phyloP scores from a whole-genome alignment of 495 filamentous ascomycete genomes.

The Hypoxylon lenormandii region DNA sequence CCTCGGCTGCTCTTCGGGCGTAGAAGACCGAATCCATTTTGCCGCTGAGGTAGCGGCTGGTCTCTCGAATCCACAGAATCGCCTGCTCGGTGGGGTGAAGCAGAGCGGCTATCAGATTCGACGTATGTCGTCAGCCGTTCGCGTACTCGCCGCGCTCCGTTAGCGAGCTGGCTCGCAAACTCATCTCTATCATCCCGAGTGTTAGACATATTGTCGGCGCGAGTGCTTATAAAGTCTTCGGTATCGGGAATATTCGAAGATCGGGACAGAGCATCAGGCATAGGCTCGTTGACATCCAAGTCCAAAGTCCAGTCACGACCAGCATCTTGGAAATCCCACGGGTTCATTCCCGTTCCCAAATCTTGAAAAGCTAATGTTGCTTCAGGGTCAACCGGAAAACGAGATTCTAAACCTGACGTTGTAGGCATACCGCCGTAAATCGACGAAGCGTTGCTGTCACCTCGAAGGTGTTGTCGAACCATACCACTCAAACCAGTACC shows the following conservation, averaged over 20 bases:
- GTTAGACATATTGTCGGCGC: slow-evolving; percentile 60
- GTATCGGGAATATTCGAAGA: slow-evolving; percentile 53
- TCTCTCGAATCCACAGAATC: slow-evolving; percentile 54
- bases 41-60: slow-evolving; percentile 55
- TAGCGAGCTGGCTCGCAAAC: slow-evolving; percentile 82
- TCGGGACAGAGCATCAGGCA: slow-evolving; percentile 43
- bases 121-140: slow-evolving; percentile 81
- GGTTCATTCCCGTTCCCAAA: slow-evolving; percentile 59
- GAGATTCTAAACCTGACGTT: slow-evolving; percentile 52
- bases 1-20: slow-evolving; percentile 75
- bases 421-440: slow-evolving; percentile 65
- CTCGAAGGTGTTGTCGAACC: slow-evolving; percentile 86
- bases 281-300: slow-evolving; percentile 47
- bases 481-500: slow-evolving; percentile 79
- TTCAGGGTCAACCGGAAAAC: slow-evolving; percentile 52
- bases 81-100: slow-evolving; percentile 63
- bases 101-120: slow-evolving; percentile 70
- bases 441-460: slow-evolving; percentile 82
- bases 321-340: slow-evolving; percentile 59
- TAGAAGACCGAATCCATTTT: slow-evolving; percentile 75
- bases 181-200: slow-evolving; percentile 79
- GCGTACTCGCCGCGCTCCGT: slow-evolving; percentile 79
- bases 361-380: slow-evolving; percentile 43
- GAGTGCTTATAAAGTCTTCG: slow-evolving; percentile 66
- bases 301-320: slow-evolving; percentile 46